These are phyloP conservation scores for Solanum chiquidenum DNA, from an alignment of 257 asterid species.

Conservation along the genomic window DNA sequence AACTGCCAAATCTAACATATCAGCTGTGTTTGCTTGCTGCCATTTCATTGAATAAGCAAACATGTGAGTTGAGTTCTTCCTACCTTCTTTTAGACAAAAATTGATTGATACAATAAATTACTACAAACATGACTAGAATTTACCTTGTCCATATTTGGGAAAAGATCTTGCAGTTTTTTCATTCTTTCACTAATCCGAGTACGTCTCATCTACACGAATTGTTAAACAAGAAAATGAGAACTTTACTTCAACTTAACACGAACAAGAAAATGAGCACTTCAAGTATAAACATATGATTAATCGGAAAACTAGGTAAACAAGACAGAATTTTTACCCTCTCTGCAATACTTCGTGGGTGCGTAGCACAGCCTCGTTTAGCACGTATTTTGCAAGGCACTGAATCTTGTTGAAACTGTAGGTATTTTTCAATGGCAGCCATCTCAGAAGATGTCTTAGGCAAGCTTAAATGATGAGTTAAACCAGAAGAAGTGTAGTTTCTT, in stretches of 20 bases:
- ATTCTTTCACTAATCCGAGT: slow-evolving; percentile 74
- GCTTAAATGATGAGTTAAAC: slow-evolving; percentile 72
- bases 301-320: background rate
- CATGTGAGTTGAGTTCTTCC: background rate
- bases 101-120: background rate
- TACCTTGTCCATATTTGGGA: slow-evolving; percentile 88
- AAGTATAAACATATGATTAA: background rate
- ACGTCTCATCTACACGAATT: slow-evolving; percentile 40
- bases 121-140: background rate
- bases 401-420: slow-evolving; percentile 57
- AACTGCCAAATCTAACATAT: slow-evolving; percentile 86
- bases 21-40: slow-evolving; percentile 90
- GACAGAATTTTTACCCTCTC: slow-evolving; percentile 54
- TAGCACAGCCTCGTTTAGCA: slow-evolving; percentile 86
- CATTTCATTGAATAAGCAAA: background rate
- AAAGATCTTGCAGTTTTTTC: slow-evolving; percentile 84
- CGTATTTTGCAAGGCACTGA: slow-evolving; percentile 65
- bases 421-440: slow-evolving; percentile 44
- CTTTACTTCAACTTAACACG: background rate
- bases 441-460: slow-evolving; percentile 58
- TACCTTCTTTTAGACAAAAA: background rate
- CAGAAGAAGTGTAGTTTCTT: slow-evolving; percentile 21
- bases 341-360: slow-evolving; percentile 91
- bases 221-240: background rate
- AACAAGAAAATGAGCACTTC: background rate